phyloP scores from a whole-genome alignment of 2,329 filamentous ascomycete genomes.

The Colletotrichum magnum region DNA sequence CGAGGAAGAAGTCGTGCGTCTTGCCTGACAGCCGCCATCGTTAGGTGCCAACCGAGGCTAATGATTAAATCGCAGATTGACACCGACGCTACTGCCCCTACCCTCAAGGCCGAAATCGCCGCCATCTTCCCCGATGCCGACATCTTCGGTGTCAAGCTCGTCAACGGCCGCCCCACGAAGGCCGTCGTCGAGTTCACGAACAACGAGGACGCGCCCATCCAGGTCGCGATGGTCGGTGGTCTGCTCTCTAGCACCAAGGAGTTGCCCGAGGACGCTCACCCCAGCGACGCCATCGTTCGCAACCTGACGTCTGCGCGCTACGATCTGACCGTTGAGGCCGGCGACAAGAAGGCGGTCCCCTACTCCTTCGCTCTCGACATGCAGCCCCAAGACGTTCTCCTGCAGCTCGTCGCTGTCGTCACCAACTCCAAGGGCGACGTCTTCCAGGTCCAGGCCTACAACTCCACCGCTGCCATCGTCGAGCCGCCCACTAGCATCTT shows the following conservation, averaged over 20 bases:
- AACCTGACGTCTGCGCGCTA: constrained; percentile 88
- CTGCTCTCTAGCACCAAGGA: constrained; percentile 73
- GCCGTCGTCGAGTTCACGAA: constrained; percentile 88
- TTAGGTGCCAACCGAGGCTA: background rate
- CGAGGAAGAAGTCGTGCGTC: constrained; percentile 52
- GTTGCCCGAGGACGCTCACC: constrained; percentile 63
- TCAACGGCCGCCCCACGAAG: constrained; percentile 91
- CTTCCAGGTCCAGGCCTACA: constrained; percentile 85
- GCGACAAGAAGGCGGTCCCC: constrained; percentile 81
- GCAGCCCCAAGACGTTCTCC: constrained; percentile 88
- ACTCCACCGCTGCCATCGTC: constrained; percentile 87
- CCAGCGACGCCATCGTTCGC: constrained; percentile 74
- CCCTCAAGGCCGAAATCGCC: constrained; percentile 74
- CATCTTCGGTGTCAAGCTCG: constrained; percentile 94
- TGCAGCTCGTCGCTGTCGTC: constrained; percentile 84
- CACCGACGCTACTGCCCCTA: constrained; percentile 43
- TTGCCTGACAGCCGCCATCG: background rate
- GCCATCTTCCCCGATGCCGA: constrained; percentile 78
- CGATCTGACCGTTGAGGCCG: constrained; percentile 79
- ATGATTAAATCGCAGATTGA: constrained; percentile 42
- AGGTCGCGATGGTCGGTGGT: constrained; percentile 82
- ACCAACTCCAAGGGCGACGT: constrained; percentile 75
- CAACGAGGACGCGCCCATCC: constrained; percentile 82
- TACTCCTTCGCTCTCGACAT: constrained; percentile 93
- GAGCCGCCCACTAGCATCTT: constrained; percentile 93